Base-by-base conservation (phyloP, 202 grass and related monocot species). In the Schoenoplectus triqueter region DNA sequence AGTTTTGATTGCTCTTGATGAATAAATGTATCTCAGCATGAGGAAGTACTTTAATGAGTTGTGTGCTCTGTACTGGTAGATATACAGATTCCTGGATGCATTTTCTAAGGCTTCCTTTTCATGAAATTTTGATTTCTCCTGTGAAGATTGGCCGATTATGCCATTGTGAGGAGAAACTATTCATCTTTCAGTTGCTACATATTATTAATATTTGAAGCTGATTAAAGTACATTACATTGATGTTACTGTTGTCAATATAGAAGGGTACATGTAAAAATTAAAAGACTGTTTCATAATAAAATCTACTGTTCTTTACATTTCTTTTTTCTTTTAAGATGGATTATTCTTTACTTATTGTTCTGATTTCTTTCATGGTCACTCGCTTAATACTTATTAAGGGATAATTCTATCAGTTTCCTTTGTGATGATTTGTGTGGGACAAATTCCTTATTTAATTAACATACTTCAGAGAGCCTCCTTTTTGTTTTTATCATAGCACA, bases 71-170 rank as follows among this genome's bases (percentile, higher is more conserved):
- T 51, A 51, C 69, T 75, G 72, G 21, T 59, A 41, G 1, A 78
- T 59, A 17, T 56, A 14, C 14, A 21, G 49, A 57, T 78, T 1
- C 52, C 7, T 78, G 73, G 51, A 76, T 7, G 55, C 0, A 62
- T 63, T 50, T 41, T 22, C 7, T 76, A 40, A 49, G 63, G 47
- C n/a, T 17, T 20, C 41, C 57, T 14, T 7, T 61, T 22, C 31
- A n/a, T 83, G 64, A 83, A 67, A 18, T 55, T 83, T 68, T 48
- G 47, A 17, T 83, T 83, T 69, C 64, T 83, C 80, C 51, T 8
- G 50, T 83, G 80, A 83, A 68, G 46, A 83, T 55, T 83, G 80
- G 64, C 47, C 14, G 57, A 57, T 18, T 83, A 17, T 83, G 63
- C 64, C 63, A 69, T 40, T 83, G 7, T 54, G 80, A 83, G 47